Conservation (phyloP, 208 protist species). For the Herpetomonas samuelpessoai region DNA sequence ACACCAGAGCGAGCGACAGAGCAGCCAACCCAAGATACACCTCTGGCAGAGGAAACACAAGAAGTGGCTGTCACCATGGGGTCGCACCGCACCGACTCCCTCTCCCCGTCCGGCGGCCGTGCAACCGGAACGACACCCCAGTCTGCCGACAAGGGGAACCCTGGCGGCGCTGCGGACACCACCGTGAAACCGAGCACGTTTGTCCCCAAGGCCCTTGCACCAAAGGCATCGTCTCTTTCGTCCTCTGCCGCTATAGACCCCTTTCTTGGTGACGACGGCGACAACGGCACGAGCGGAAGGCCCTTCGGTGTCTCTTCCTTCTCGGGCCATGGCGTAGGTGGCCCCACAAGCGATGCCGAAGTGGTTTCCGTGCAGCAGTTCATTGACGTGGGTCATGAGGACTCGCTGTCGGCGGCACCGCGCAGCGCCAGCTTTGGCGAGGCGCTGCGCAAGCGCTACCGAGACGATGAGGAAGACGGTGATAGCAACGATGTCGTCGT, state of each 20-base stretch:
- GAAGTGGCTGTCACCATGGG: background rate
- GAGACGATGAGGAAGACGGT: conserved; percentile 67
- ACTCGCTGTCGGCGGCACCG: conserved; percentile 16
- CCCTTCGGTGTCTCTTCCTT: too few relatives aligned
- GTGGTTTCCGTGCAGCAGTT: conserved; percentile 44
- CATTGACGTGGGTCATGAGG: conserved; percentile 42
- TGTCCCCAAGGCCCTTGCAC: background rate
- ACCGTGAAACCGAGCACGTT: background rate
- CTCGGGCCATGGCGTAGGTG: background rate
- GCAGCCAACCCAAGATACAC: too few relatives aligned
- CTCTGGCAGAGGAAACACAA: background rate
- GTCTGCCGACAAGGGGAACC: background rate
- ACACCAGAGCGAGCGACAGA: too few relatives aligned
- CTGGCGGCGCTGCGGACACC: too few relatives aligned
- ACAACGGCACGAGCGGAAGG: background rate
- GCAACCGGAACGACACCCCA: background rate
- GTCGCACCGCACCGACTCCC: background rate
- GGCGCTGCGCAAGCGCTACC: conserved; percentile 77
- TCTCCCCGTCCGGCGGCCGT: background rate
- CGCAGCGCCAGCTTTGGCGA: conserved; percentile 60
- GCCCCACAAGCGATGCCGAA: background rate
- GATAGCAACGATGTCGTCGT: conserved; percentile 19
- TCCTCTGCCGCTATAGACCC: background rate
- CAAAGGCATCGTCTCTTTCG: background rate
- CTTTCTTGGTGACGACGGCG: background rate